Evolutionary conservation across 2,329 filamentous ascomycete genomes (phyloP).

Genomic region (Pleurostoma richardsiae): DNA sequence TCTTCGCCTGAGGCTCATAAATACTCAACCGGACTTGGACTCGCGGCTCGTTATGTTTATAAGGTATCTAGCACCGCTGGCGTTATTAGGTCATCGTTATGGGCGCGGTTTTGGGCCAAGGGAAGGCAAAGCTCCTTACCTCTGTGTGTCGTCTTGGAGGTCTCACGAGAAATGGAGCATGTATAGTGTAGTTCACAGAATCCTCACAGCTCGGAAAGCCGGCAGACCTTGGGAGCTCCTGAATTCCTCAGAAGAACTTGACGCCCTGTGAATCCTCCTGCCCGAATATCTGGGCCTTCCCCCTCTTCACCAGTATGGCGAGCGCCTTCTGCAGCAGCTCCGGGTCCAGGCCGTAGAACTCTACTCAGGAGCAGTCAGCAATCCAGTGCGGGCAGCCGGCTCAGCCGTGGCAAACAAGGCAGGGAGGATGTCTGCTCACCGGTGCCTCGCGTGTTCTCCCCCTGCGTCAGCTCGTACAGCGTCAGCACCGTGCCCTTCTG

Average conservation of each 20-base stretch:
- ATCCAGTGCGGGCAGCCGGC: background rate
- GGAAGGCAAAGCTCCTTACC: too few relatives aligned
- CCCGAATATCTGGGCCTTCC: conserved; percentile 91
- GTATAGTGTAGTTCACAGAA: too few relatives aligned
- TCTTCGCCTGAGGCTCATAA: conserved; percentile 17
- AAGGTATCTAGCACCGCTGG: too few relatives aligned
- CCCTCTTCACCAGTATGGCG: conserved; percentile 76
- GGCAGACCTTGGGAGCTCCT: too few relatives aligned
- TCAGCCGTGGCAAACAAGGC: background rate
- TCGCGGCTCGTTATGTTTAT: too few relatives aligned
- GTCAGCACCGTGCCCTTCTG: conserved; percentile 88
- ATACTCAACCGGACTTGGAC: too few relatives aligned
- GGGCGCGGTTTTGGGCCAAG: too few relatives aligned
- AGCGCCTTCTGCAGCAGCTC: conserved; percentile 77
- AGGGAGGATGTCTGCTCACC: conserved; percentile 37
- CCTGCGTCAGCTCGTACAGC: conserved; percentile 83
- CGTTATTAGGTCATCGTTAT: too few relatives aligned
- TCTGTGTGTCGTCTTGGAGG: background rate
- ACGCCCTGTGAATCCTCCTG: conserved; percentile 83
- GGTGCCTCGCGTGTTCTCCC: conserved; percentile 70
- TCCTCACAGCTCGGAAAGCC: too few relatives aligned
- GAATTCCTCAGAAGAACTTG: conserved; percentile 77
- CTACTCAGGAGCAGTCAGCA: conserved; percentile 32
- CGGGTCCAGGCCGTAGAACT: conserved; percentile 84
- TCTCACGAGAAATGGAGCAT: too few relatives aligned